Base-by-base conservation (phyloP, 208 protist genomes). In the Trypanosomatidae sp. region DNA sequence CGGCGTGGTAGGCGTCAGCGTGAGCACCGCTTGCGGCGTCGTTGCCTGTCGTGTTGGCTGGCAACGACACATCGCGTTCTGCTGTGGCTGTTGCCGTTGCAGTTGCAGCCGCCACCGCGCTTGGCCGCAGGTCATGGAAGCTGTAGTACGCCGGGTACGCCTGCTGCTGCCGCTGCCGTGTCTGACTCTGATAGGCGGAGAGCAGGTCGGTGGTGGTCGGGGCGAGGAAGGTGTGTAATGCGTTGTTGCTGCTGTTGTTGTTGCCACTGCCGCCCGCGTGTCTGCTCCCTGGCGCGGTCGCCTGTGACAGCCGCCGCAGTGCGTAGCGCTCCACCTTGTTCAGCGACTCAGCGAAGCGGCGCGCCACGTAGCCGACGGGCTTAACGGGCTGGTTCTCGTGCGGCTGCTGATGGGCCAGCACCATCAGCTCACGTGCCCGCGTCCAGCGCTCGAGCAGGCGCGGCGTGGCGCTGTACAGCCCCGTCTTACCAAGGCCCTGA, bases 401-500 rank as follows among this genome's bases (percentile, higher is more conserved):
- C 11, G 30, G 45, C 10, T 49, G 42, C 16, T 53, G 46, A 46
- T 65, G 58, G 15, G 68, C 49, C n/a, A 90, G 46, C 28, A 77
- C 60, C 66, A 86, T 71, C 48, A 86, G 55, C 51, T 84, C 75
- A 13, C 75, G 71, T 27, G 60, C 63, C 19, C 56, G 68, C 4
- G 54, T 57, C 76, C 81, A 90, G 43, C 68, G 63, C 51, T 77
- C 75, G 60, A 90, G 44, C 30, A 56, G 52, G 37, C 43, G 61
- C 13, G 55, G 44, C 33, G 43, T 46, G 7, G 64, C 39, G 3
- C 44, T 37, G 33, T 53, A 60, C 20, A 90, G 66, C 4, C 81
- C 81, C n/a, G 49, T 56, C 49, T 84, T 85, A 39, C 66, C 71
- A 33, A 86, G 38, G 5, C 71, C 71, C n/a, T 66, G 60, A 11